Conservation (phyloP, 192 early-diverging fungal genomes). For the Phlyctochytrium arcticum region DNA sequence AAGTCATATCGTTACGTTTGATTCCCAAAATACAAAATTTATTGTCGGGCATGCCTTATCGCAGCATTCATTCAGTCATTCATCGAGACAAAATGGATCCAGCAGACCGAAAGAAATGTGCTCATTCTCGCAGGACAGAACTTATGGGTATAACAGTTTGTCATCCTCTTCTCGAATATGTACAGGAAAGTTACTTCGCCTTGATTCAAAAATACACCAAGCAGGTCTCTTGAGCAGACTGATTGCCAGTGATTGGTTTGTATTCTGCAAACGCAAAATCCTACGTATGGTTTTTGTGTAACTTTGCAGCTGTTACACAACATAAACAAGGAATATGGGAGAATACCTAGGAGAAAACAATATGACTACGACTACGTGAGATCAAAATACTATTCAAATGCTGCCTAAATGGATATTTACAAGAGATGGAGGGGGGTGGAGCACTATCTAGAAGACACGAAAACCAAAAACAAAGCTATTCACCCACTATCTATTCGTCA, state of each 20-base stretch:
- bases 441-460: not conserved
- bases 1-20: no score
- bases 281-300: not conserved
- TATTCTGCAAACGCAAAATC: not conserved
- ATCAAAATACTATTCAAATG: not conserved
- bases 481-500: not conserved
- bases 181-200: no score
- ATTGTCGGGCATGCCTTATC: no score
- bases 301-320: not conserved
- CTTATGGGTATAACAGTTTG: no score
- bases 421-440: not conserved
- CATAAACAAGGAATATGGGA: not conserved
- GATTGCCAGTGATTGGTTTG: not conserved
- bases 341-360: not conserved
- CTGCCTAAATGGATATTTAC: not conserved
- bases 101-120: no score
- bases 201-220: not conserved
- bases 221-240: not conserved
- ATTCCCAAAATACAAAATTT: no score
- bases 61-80: no score
- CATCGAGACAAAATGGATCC: no score
- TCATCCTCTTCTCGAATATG: no score
- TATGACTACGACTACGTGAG: not conserved
- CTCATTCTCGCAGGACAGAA: no score
- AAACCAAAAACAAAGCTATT: not conserved